A percentile compares a stretch with the other conserved stretches of the same genome.
phyloP scores from a whole-genome alignment of 2,329 filamentous ascomycete species.

The Acrocalymma vagum region DNA sequence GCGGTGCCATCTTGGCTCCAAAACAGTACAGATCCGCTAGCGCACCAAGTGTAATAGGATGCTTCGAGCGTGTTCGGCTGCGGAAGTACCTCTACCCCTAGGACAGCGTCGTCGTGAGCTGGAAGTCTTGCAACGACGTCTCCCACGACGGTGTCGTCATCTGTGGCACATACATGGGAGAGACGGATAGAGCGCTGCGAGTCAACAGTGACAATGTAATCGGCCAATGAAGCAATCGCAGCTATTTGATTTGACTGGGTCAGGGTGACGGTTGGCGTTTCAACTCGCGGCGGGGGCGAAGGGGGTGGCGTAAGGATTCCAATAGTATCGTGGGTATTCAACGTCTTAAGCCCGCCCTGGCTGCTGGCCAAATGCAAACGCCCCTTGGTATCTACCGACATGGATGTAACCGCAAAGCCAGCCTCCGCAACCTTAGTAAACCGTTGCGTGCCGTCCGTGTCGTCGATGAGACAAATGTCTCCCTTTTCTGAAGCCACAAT shows the following conservation, averaged over 20 bases:
- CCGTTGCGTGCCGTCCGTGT: slow-evolving; percentile 75
- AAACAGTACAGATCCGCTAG: slow-evolving; percentile 79
- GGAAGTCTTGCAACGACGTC: slow-evolving; percentile 55
- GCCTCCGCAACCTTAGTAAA: slow-evolving; percentile 72
- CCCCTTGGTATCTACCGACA: slow-evolving; percentile 66
- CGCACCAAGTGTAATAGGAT: slow-evolving; percentile 89
- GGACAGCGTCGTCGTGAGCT: slow-evolving; percentile 66
- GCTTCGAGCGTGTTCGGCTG: slow-evolving; percentile 69
- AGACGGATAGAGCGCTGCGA: slow-evolving; percentile 75
- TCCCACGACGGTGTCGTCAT: slow-evolving; percentile 38
- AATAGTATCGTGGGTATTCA: slow-evolving; percentile 49
- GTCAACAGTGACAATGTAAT: slow-evolving; percentile 68
- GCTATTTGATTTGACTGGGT: slow-evolving; percentile 40
- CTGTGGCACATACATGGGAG: slow-evolving; percentile 57
- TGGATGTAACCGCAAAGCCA: slow-evolving; percentile 73
- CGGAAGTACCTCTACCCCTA: slow-evolving; percentile 75
- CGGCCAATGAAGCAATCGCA: slow-evolving; percentile 47
- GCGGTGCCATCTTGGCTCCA: slow-evolving; percentile 81
- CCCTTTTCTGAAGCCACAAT: slow-evolving; percentile 88
- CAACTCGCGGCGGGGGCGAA: slow-evolving; percentile 43
- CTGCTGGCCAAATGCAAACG: slow-evolving; percentile 75
- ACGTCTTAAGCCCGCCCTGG: slow-evolving; percentile 63
- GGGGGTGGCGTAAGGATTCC: slow-evolving; percentile 40
- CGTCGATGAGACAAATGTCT: slow-evolving; percentile 87
- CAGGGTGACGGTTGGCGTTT: slow-evolving; percentile 39